Evolutionary conservation across 169 alveolate species (phyloP).

Genomic region (Ichthyophthirius multifiliis): DNA sequence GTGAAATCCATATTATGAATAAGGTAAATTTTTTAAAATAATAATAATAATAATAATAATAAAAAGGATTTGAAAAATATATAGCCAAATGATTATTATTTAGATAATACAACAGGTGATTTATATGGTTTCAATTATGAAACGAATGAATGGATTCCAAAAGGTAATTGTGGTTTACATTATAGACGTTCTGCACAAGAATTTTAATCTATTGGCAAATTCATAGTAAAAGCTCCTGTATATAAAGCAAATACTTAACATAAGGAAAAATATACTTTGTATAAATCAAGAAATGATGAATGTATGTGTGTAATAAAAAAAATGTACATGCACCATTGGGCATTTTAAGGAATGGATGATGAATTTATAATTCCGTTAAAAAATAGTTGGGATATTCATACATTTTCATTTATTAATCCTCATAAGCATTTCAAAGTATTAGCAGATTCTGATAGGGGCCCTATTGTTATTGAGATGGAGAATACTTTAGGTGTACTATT

Average conservation of each 20-base stretch:
- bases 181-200: constrained; percentile 46
- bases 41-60: background rate
- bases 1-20: background rate
- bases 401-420: constrained; percentile 50
- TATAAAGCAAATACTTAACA: constrained; percentile 31
- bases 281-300: constrained; percentile 38
- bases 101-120: constrained; percentile 72
- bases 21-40: too few relatives aligned
- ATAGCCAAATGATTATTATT: constrained; percentile 36
- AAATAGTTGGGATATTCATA: constrained; percentile 69
- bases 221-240: constrained; percentile 24
- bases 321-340: background rate
- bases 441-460: constrained; percentile 69
- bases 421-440: constrained; percentile 35
- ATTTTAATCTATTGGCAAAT: constrained; percentile 41
- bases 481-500: constrained; percentile 46
- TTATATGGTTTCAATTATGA: constrained; percentile 41
- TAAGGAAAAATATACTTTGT: constrained; percentile 14
- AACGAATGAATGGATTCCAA: constrained; percentile 61
- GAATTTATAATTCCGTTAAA: constrained; percentile 50
- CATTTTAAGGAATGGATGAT: constrained; percentile 9
- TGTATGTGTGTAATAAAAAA: constrained; percentile 16
- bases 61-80: background rate
- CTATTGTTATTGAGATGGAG: constrained; percentile 43
- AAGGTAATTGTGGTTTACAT: constrained; percentile 70